Conservation (phyloP, 495 filamentous ascomycete species). For the Penicillium paradoxum region DNA sequence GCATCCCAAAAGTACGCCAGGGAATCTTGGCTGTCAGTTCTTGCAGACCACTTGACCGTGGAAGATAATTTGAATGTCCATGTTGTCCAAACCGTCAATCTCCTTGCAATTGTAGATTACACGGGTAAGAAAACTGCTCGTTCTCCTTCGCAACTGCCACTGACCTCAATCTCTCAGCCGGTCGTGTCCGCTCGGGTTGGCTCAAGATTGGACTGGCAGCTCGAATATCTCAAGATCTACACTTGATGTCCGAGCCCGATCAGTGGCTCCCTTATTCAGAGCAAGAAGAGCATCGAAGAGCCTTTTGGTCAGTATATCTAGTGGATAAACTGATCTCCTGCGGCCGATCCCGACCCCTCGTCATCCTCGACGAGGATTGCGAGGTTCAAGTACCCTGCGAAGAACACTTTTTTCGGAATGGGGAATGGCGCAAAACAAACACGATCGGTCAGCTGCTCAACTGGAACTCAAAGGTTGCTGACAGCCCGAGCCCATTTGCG, state of each 20-base stretch:
- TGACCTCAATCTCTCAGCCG: slow-evolving; percentile 11
- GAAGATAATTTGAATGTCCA: slow-evolving; percentile 21
- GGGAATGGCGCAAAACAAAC: slow-evolving; percentile 19
- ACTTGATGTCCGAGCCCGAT: slow-evolving; percentile 25
- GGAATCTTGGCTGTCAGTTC: slow-evolving; percentile 27
- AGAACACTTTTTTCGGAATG: slow-evolving; percentile 17
- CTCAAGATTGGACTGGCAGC: slow-evolving; percentile 30
- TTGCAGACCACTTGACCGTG: slow-evolving; percentile 22
- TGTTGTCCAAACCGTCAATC: slow-evolving; percentile 27
- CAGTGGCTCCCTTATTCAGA: slow-evolving; percentile 15
- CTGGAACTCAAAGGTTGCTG: slow-evolving; percentile 15
- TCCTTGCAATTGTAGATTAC: slow-evolving; percentile 25
- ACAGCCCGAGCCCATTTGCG: slow-evolving; percentile 20
- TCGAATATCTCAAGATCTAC: slow-evolving; percentile 27
- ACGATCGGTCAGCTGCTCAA: slow-evolving; percentile 20
- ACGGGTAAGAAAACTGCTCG: slow-evolving; percentile 14
- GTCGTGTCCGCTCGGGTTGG: slow-evolving; percentile 25
- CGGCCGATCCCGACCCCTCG: slow-evolving; percentile 23
- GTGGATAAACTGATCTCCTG: slow-evolving; percentile 30
- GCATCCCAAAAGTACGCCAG: slow-evolving; percentile 21
- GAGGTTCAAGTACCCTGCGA: slow-evolving; percentile 29
- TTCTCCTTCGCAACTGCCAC: not conserved
- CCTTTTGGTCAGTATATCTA: slow-evolving; percentile 31
- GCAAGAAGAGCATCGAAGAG: slow-evolving; percentile 29
- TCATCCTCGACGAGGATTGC: slow-evolving; percentile 26